These are phyloP conservation scores for Oryza rufipogon DNA, from an alignment of 176 grass and related monocot species.

Conservation along the genomic window DNA sequence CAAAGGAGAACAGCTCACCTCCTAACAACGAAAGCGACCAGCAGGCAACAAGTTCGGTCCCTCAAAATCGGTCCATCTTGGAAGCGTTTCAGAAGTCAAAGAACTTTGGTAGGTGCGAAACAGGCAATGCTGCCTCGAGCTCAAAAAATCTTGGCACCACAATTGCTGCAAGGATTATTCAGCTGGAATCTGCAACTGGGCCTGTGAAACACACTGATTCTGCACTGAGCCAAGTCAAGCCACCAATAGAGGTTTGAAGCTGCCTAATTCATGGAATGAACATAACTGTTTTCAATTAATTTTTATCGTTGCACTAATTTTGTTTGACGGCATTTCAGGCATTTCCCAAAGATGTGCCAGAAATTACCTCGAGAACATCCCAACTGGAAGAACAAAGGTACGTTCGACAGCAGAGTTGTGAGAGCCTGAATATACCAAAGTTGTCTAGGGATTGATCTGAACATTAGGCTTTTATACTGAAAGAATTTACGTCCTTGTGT, in stretches of 20 bases:
- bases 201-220: not conserved
- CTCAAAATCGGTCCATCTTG: slow-evolving; percentile 36
- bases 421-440: not conserved
- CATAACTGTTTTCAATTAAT: not conserved
- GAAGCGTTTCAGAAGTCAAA: slow-evolving; percentile 42
- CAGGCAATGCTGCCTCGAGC: slow-evolving; percentile 25
- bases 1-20: slow-evolving; percentile 69
- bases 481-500: not conserved
- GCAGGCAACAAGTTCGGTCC: slow-evolving; percentile 20
- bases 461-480: not conserved
- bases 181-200: slow-evolving; percentile 54
- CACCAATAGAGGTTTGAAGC: slow-evolving; percentile 40
- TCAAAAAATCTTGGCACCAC: slow-evolving; percentile 34
- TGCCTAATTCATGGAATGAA: not conserved
- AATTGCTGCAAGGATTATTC: slow-evolving; percentile 49
- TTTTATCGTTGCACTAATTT: slow-evolving; percentile 1
- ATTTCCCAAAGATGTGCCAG: not conserved
- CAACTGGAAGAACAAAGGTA: slow-evolving; percentile 48
- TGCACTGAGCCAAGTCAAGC: slow-evolving; percentile 28
- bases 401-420: not conserved
- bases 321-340: slow-evolving; percentile 39
- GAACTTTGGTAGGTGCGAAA: slow-evolving; percentile 37
- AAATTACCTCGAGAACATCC: slow-evolving; percentile 13
- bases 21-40: slow-evolving; percentile 20
- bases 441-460: not conserved